Evolutionary conservation across 2,329 filamentous ascomycete genomes (phyloP), one percentile per base, ranked within the genome.

Genomic region (Fulvia fulva): DNA sequence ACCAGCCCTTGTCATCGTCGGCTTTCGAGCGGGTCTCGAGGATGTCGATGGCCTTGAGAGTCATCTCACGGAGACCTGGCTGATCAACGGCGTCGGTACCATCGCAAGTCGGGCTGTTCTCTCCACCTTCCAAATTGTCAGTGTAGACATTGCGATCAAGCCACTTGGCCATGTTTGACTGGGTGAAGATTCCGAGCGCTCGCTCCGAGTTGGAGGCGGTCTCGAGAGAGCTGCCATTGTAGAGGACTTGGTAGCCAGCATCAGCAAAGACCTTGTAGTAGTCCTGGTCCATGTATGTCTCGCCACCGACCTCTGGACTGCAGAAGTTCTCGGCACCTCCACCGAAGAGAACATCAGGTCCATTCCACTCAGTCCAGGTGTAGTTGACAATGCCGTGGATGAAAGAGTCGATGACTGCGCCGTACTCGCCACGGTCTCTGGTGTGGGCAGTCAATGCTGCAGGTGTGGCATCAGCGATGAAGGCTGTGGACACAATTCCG

Each of bases 41-140:
- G 34, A 65, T 65, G 52, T 65, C 61, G 26, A 65, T 65, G 25
- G 63, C 63, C 78, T 95, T 95, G 66, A 92, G 79, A 0, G 90
- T 92, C 90, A 95, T 95, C 46, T 94, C 89, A 76, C 91, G 93
- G 52, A 94, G 84, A 4, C 90, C 90, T 0, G 90, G 90, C 26
- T 93, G 84, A 69, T 94, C 89, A 7, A 82, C 79, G 5, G 89
- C 89, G 43, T 87, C 78, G 16, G 76, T 78, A 44, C 81, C 79
- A 61, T 81, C 81, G 52, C 89, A 89, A 11, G 83, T 79, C 0
- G 90, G 89, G 66, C 87, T 81, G 73, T 92, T 90, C 58, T 82
- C 81, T 62, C 87, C 80, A 47, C 74, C 79, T 64, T 80, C 77
- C 23, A 93, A 77, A 75, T 93, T 91, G 23, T 86, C 77, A 9